Percentiles rank a stretch among this genome's conserved stretches.
Conservation (phyloP, 768 basidiomycete genomes). For the Tricholoma matsutake region DNA sequence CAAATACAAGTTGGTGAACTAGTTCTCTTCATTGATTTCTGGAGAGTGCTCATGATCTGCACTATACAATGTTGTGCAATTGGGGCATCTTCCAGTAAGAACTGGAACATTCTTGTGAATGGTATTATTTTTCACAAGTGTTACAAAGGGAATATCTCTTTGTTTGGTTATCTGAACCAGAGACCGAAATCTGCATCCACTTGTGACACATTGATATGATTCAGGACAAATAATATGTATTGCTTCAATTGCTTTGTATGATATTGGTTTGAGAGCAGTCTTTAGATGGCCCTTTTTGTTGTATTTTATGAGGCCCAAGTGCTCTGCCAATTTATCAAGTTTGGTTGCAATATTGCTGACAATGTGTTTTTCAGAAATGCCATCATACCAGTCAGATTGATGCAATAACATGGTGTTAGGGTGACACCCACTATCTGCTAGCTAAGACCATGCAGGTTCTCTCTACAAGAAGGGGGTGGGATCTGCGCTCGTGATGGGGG, state of each 20-base stretch:
- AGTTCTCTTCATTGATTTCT: background rate
- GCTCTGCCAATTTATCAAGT: constrained; percentile 14
- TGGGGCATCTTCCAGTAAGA: background rate
- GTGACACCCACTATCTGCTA: no score
- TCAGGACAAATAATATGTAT: background rate
- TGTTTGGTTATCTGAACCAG: no score
- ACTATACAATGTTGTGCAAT: background rate
- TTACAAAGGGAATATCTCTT: no score
- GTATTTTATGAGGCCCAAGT: constrained; percentile 10
- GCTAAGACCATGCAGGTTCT: no score
- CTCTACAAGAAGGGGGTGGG: no score
- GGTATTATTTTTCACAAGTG: no score
- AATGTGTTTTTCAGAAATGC: background rate
- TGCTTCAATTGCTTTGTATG: constrained; percentile 1
- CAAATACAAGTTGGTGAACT: no score
- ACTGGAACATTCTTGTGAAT: background rate
- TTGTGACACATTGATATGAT: background rate
- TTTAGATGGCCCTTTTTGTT: background rate
- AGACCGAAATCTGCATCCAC: no score
- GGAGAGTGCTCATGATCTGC: background rate
- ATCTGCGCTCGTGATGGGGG: no score
- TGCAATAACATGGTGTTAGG: no score
- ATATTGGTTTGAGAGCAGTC: background rate
- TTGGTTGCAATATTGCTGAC: background rate
- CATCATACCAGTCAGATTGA: background rate